These are phyloP conservation scores for Geotrichum klebahnii DNA, from an alignment of 1,139 yeast species.

Conservation along the genomic window DNA sequence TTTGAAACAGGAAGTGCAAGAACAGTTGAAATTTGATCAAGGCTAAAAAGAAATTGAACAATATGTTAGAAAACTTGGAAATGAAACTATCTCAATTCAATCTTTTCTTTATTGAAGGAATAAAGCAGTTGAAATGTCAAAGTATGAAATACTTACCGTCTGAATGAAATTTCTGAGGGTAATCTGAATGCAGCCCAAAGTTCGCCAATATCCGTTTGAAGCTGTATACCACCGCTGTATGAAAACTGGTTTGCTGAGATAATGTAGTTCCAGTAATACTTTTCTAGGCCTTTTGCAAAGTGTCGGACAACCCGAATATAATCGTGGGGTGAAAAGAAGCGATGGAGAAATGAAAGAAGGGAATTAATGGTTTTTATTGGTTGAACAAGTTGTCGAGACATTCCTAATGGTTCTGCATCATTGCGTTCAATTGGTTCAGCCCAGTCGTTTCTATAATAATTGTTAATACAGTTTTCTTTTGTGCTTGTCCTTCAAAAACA, in stretches of 20 bases:
- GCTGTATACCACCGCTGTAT: conserved; percentile 52
- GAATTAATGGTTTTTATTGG: conserved; percentile 42
- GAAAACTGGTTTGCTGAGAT: conserved; percentile 63
- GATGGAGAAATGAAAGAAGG: conserved; percentile 41
- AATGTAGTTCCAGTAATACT: conserved; percentile 53
- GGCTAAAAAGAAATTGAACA: not conserved
- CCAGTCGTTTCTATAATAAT: conserved; percentile 15
- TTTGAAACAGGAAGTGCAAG: conserved; percentile 10
- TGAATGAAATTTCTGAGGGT: conserved; percentile 32
- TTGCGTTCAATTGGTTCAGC: conserved; percentile 7
- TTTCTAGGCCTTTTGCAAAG: conserved; percentile 45
- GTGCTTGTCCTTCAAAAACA: not conserved
- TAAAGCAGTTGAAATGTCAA: not conserved
- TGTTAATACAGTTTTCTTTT: not conserved
- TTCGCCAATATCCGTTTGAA: conserved; percentile 48
- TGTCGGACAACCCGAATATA: conserved; percentile 30
- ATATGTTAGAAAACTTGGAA: not conserved
- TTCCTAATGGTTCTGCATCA: conserved; percentile 10
- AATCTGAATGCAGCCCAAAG: conserved; percentile 37
- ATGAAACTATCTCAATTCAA: not conserved
- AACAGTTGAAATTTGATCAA: conserved; percentile 12
- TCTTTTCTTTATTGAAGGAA: not conserved
- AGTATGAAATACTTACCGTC: conserved; percentile 4
- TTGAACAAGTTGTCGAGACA: conserved; percentile 40
- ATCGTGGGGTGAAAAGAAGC: conserved; percentile 37